Evolutionary conservation across 306 rosid species (phyloP), one percentile per base, ranked within the genome.

Genomic region (Notholithocarpus densiflorus): DNA sequence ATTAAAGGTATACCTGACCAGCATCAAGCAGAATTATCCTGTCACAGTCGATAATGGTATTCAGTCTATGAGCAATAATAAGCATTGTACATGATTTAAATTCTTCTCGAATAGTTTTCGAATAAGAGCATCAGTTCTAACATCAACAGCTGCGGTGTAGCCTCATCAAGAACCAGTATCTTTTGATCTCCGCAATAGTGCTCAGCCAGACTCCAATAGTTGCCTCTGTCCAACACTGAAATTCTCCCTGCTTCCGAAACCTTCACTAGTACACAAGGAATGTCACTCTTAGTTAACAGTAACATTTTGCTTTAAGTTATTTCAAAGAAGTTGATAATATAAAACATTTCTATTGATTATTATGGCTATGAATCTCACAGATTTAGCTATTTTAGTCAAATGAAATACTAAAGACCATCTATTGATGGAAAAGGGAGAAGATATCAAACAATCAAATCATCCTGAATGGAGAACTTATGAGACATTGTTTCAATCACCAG

Each of bases 61-160:
- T 94, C 64, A 94, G 80, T 83, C 98, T 87, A 53, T 94, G 98
- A 62, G 97, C 98, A 83, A 94, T 94, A 66, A 88, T 82, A 73
- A 94, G 86, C 98, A 94, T 94, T 6, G 97, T 90, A 86, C 97
- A 90, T 4, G 93, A 89, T 48, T 88, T 89, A 68, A 94, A 94
- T 78, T 92, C 97, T 75, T 89, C 93, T 26, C 97, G 82, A 72
- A 94, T 89, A 14, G 97, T 94, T 84, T 92, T 88, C 87, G 97
- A 64, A 94, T 90, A 72, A 92, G 93, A 51, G 97, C 89, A 71
- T 94, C 98, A 0, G 98, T 94, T 71, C 89, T 83, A 74, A 94
- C 98, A 82, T 94, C 98, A 5, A 94, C 97, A 54, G 97, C 91
- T 71, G 98, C 97, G 5, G 98, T 94, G 98, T 94, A 54, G 98